Conservation (phyloP, 2,329 filamentous ascomycete species). For the Aspergillus quadricinctus region DNA sequence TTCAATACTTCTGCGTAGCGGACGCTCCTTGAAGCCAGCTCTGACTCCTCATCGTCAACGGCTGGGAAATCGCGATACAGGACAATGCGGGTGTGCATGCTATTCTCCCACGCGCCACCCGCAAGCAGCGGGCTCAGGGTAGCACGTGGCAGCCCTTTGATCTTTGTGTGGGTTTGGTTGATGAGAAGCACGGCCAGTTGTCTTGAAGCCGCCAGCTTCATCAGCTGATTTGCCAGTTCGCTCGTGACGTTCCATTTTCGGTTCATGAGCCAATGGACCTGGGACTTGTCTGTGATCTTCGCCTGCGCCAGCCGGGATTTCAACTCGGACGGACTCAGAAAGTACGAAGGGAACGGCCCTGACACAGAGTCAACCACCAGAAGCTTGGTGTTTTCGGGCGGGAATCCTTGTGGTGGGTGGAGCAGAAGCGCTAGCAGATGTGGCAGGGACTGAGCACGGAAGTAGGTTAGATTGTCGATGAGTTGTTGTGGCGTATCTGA, state of each 20-base stretch:
- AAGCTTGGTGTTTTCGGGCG: slow-evolving; percentile 60
- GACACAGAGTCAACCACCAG: slow-evolving; percentile 77
- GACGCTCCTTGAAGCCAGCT: slow-evolving; percentile 41
- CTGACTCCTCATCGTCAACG: slow-evolving; percentile 33
- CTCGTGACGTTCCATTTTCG: slow-evolving; percentile 59
- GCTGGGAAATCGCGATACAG: slow-evolving; percentile 71
- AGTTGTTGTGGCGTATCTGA: slow-evolving; percentile 22
- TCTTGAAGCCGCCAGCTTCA: slow-evolving; percentile 69
- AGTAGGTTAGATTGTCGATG: slow-evolving; percentile 59
- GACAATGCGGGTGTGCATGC: slow-evolving; percentile 67
- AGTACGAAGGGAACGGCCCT: slow-evolving; percentile 69
- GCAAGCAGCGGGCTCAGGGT: slow-evolving; percentile 71
- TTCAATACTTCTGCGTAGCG: slow-evolving; percentile 64
- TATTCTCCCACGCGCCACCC: slow-evolving; percentile 74
- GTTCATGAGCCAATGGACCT: slow-evolving; percentile 32
- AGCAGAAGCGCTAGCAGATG: slow-evolving; percentile 69
- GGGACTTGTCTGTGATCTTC: slow-evolving; percentile 38
- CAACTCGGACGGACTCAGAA: slow-evolving; percentile 55
- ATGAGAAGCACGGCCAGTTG: slow-evolving; percentile 71
- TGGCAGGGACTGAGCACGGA: slow-evolving; percentile 55
- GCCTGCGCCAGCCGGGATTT: slow-evolving; percentile 24
- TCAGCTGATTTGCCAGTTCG: slow-evolving; percentile 56
- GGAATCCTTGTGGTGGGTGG: slow-evolving; percentile 59
- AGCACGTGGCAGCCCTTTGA: slow-evolving; percentile 62
- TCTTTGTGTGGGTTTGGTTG: slow-evolving; percentile 77